phyloP scores from a whole-genome alignment of 306 rosid species.

The Luffa acutangula region DNA sequence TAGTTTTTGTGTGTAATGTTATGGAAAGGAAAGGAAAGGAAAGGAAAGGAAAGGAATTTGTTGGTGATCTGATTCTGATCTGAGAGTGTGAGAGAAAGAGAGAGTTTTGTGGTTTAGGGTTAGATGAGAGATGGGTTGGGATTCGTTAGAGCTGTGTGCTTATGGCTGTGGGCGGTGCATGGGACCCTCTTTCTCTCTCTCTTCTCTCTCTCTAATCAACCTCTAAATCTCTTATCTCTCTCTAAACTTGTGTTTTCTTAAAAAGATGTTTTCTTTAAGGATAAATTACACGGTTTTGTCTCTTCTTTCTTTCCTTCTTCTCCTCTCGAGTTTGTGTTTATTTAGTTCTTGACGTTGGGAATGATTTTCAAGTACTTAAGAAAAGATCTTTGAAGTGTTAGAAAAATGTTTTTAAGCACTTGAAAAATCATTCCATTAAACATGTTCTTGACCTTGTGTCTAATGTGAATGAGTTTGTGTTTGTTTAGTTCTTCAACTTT shows the following conservation, averaged over 20 bases:
- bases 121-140: conserved; percentile 42
- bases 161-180: conserved; percentile 40
- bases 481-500: too few species aligned
- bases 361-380: too few species aligned
- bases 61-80: background rate
- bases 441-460: too few species aligned
- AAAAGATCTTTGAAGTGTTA: too few species aligned
- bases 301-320: background rate
- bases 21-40: background rate
- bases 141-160: conserved; percentile 49
- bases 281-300: background rate
- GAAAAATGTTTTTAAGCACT: too few species aligned
- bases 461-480: too few species aligned
- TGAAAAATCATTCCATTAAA: too few species aligned
- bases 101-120: conserved; percentile 36
- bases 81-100: background rate
- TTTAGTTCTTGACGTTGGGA: too few species aligned
- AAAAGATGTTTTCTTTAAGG: background rate
- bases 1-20: too few species aligned
- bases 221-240: background rate
- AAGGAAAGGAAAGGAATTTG: too few species aligned
- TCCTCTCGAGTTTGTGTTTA: too few species aligned
- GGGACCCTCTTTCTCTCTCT: conserved; percentile 36
- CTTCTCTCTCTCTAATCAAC: background rate
- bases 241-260: too few species aligned